Percentiles rank a stretch among this genome's conserved stretches.
phyloP scores from a whole-genome alignment of 805 yeast species.

The Tanozyma kutaoensis region DNA sequence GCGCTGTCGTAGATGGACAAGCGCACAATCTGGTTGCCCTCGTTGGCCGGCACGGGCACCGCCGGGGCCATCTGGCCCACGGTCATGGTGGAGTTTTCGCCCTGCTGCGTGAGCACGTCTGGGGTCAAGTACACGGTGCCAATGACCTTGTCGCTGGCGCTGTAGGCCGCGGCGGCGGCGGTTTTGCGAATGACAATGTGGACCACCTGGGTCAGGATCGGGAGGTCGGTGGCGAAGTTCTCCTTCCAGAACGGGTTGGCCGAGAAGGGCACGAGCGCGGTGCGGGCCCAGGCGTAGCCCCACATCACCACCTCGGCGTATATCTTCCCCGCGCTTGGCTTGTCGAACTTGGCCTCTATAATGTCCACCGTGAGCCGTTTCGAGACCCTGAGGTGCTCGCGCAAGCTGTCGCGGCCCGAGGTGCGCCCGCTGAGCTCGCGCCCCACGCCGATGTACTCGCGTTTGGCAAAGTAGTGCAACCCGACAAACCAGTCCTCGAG shows the following conservation, averaged over 20 bases:
- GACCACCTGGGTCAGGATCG: conserved; percentile 39
- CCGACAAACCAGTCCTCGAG: conserved; percentile 71
- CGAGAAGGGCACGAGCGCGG: conserved; percentile 43
- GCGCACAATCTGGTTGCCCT: conserved; percentile 24
- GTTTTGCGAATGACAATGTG: conserved; percentile 32
- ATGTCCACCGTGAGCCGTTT: conserved; percentile 43
- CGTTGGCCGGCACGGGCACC: conserved; percentile 3
- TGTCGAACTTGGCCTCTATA: conserved; percentile 48
- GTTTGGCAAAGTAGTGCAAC: conserved; percentile 44
- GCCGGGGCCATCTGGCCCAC: conserved; percentile 6
- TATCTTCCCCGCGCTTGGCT: conserved; percentile 13
- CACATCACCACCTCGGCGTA: conserved; percentile 67
- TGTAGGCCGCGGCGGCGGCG: conserved; percentile 10
- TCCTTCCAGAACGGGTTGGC: conserved; percentile 76
- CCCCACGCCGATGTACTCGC: conserved; percentile 34
- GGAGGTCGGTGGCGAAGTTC: conserved; percentile 48
- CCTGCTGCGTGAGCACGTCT: conserved; percentile 27
- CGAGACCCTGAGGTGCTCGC: conserved; percentile 29
- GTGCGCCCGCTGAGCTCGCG: no score
- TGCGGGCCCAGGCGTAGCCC: conserved; percentile 66
- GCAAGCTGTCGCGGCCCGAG: no score
- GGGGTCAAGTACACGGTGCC: conserved; percentile 47
- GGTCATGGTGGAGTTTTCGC: conserved; percentile 20
- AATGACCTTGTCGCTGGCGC: conserved; percentile 23
- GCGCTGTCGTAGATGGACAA: conserved; percentile 29